A percentile compares a stretch with the other conserved stretches of the same genome.
phyloP scores from a whole-genome alignment of 148 eudicot genomes.

The Cornus kousa region DNA sequence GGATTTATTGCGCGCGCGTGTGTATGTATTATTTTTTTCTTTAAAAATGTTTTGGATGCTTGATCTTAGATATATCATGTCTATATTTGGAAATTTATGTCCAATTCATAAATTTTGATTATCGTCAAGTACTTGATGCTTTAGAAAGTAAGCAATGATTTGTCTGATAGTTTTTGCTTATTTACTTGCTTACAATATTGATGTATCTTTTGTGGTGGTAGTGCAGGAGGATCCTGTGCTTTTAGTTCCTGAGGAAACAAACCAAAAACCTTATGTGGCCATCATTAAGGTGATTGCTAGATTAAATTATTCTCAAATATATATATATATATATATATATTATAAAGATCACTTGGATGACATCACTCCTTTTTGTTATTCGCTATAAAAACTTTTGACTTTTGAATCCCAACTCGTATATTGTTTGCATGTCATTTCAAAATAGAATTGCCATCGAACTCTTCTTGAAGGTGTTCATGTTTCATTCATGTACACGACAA shows the following conservation, averaged over 20 bases:
- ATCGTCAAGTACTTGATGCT: too few species aligned
- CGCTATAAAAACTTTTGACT: too few species aligned
- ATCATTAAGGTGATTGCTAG: slow-evolving; percentile 70
- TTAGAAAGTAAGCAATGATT: too few species aligned
- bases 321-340: neutral
- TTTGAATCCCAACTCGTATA: neutral
- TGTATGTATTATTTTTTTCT: too few species aligned
- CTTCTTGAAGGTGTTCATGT: too few species aligned
- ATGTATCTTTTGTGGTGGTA: neutral
- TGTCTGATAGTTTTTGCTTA: neutral
- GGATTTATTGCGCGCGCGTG: too few species aligned
- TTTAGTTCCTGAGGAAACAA: slow-evolving; percentile 68
- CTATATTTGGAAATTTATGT: too few species aligned
- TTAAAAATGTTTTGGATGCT: too few species aligned
- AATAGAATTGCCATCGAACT: neutral
- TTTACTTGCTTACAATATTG: slow-evolving; percentile 27
- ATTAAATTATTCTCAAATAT: neutral
- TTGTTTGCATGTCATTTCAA: neutral
- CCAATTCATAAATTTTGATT: too few species aligned
- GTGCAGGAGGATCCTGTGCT: slow-evolving; percentile 97
- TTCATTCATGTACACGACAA: too few species aligned
- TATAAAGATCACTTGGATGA: neutral
- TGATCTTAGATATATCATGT: too few species aligned
- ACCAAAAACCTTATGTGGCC: slow-evolving; percentile 94
- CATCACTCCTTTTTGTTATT: too few species aligned